Evolutionary conservation across 495 filamentous ascomycete genomes (phyloP).

Genomic region (Wilcoxina mikolae): DNA sequence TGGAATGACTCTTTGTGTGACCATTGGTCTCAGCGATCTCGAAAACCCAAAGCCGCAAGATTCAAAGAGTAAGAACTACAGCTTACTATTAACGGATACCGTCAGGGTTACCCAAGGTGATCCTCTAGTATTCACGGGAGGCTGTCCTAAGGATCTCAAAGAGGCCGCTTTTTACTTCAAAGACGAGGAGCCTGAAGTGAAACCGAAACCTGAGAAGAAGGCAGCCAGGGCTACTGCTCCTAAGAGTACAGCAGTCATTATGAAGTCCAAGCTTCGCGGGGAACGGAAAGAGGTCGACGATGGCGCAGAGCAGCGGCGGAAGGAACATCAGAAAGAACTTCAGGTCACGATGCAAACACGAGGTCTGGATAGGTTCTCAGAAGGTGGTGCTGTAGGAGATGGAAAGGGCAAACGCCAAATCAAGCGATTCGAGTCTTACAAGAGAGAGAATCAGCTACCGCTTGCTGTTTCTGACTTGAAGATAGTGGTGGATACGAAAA

Average conservation of each 20-base stretch:
- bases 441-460: constrained; percentile 91
- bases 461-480: constrained; percentile 63
- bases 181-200: constrained; percentile 60
- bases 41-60: constrained; percentile 69
- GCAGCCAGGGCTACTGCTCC: constrained; percentile 61
- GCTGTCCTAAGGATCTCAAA: constrained; percentile 77
- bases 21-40: constrained; percentile 74
- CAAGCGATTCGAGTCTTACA: constrained; percentile 98
- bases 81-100: constrained; percentile 80
- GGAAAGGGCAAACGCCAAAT: constrained; percentile 94
- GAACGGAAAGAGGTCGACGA: constrained; percentile 79
- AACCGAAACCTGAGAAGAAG: constrained; percentile 65
- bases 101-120: constrained; percentile 68
- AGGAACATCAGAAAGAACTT: constrained; percentile 87
- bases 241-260: constrained; percentile 66
- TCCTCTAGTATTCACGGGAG: constrained; percentile 78
- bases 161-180: constrained; percentile 96
- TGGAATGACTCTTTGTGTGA: constrained; percentile 89
- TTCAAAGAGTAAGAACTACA: constrained; percentile 73
- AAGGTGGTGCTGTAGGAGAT: constrained; percentile 53
- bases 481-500: constrained; percentile 81
- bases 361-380: constrained; percentile 65
- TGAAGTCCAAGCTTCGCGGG: constrained; percentile 80
- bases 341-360: constrained; percentile 75
- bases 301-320: constrained; percentile 71